A percentile compares a stretch with the other conserved stretches of the same genome.
These are phyloP conservation scores for Thraustochytrium striatum DNA, from an alignment of 352 stramenopile genomes.

Conservation along the genomic window DNA sequence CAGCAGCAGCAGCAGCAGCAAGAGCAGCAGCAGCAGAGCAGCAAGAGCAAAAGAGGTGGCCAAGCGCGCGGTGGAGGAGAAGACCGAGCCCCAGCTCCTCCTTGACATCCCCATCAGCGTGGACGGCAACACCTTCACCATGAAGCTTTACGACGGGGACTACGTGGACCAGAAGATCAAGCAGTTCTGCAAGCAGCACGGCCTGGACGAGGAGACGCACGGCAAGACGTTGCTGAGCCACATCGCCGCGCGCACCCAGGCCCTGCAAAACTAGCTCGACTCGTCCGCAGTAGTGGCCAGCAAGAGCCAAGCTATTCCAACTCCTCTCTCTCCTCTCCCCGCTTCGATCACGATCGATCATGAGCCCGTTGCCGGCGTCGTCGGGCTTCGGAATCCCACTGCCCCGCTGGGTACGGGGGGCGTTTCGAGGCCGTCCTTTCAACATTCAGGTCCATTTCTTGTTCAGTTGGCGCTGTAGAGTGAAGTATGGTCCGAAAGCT, in stretches of 20 bases:
- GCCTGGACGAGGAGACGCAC: conserved; percentile 16
- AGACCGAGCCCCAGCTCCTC: conserved; percentile 10
- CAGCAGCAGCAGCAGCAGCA: background rate
- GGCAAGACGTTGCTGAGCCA: conserved; percentile 15
- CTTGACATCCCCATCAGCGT: conserved; percentile 46
- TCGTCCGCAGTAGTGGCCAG: too few species aligned
- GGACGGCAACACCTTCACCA: conserved; percentile 23
- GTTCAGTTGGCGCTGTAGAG: too few species aligned
- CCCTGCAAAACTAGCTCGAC: conserved; percentile 23
- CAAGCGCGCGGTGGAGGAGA: conserved; percentile 19
- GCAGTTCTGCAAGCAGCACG: conserved; percentile 33
- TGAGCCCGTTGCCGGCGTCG: too few species aligned
- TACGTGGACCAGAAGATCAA: conserved; percentile 27
- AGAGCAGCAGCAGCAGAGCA: background rate
- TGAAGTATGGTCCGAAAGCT: too few species aligned
- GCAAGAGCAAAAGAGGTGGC: background rate
- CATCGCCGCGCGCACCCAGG: conserved; percentile 29
- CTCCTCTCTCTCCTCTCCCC: too few species aligned
- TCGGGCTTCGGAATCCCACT: too few species aligned
- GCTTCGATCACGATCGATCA: too few species aligned
- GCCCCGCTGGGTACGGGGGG: too few species aligned
- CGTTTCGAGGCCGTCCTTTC: too few species aligned
- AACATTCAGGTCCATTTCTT: too few species aligned
- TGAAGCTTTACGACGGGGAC: conserved; percentile 43
- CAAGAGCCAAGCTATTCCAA: too few species aligned